Evolutionary conservation across 768 basidiomycete species (phyloP).

Genomic region (Phlegmacium glaucopus): DNA sequence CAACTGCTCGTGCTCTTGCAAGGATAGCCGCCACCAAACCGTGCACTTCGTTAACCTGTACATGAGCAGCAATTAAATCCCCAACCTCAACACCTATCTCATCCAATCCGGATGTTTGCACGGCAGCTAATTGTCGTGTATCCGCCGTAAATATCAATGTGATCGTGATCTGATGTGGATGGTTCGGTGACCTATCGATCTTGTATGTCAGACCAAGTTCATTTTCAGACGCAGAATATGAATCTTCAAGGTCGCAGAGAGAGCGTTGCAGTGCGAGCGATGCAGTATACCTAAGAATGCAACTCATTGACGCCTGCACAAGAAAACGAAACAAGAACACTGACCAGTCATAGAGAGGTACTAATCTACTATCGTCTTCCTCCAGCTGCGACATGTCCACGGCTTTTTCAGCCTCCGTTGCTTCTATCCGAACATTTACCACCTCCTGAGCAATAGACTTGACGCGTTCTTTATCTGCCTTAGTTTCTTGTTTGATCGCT

Average conservation of each 20-base stretch:
- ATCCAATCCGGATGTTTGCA: constrained; percentile 48
- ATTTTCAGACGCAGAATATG: constrained; percentile 65
- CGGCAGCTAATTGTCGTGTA: constrained; percentile 61
- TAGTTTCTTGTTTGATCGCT: constrained; percentile 44
- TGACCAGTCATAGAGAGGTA: constrained; percentile 70
- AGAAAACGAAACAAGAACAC: constrained; percentile 13
- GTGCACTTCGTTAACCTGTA: constrained; percentile 62
- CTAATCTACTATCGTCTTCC: constrained; percentile 61
- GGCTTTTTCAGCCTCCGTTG: constrained; percentile 69
- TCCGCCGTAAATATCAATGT: constrained; percentile 68
- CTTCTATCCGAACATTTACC: constrained; percentile 55
- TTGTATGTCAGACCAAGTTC: constrained; percentile 71
- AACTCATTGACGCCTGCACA: neutral
- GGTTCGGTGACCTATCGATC: constrained; percentile 31
- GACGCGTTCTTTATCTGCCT: constrained; percentile 55
- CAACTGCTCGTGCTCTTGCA: constrained; percentile 35
- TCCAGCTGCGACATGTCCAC: constrained; percentile 55
- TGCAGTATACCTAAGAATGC: constrained; percentile 58
- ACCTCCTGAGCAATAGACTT: constrained; percentile 54
- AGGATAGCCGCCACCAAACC: constrained; percentile 63
- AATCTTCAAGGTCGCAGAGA: constrained; percentile 56
- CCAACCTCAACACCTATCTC: constrained; percentile 50
- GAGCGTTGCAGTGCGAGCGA: constrained; percentile 64
- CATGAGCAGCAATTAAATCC: constrained; percentile 58
- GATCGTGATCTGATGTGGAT: constrained; percentile 41